Evolutionary conservation across 495 filamentous ascomycete species (phyloP), one percentile per base, ranked within the genome.

Genomic region (Pseudomonodictys pantanalensis): DNA sequence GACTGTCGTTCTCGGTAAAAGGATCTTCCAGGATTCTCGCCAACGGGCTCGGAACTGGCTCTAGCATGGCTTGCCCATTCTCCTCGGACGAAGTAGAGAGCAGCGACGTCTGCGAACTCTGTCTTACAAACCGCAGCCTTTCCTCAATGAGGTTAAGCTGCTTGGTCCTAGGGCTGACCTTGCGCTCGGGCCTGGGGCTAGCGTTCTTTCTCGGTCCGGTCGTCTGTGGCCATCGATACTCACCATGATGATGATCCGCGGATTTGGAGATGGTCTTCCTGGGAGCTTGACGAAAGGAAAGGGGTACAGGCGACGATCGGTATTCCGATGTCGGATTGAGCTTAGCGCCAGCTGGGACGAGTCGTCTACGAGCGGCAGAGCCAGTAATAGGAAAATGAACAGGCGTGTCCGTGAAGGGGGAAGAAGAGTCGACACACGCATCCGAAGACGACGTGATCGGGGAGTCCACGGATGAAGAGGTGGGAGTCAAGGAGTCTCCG

Each of bases 201-300:
- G 30, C 18, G 1, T 46, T 32, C 17, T 17, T 23, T 18, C 3
- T 48, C 46, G 24, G 18, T 17, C 35, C 11, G 23, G 25, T 44
- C 18, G 30, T 49, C 56, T 51, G 42, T 52, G n/a, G 23, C 25
- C 46, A 42, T 30, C 38, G 54, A 79, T 81, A 85, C 83, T 79
- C 76, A 86, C 82, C 79, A 67, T 76, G 82, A 86, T 79, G 81
- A 83, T 81, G 73, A 73, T 76, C 66, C 70, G 56, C 23, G 38
- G 67, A 61, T 52, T 54, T 54, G 53, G 62, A 30, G 11, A 42
- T 22, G 12, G 28, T 15, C 60, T 72, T 66, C 49, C 55, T 48
- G 41, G 17, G 42, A 59, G 65, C 10, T 20, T 52, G 2, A 32
- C 17, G 57, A 53, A 71, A 66, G 54, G 77, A 75, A 68, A 72